Conservation (phyloP, 129 eudicot species). For the Centaurea solstitialis region DNA sequence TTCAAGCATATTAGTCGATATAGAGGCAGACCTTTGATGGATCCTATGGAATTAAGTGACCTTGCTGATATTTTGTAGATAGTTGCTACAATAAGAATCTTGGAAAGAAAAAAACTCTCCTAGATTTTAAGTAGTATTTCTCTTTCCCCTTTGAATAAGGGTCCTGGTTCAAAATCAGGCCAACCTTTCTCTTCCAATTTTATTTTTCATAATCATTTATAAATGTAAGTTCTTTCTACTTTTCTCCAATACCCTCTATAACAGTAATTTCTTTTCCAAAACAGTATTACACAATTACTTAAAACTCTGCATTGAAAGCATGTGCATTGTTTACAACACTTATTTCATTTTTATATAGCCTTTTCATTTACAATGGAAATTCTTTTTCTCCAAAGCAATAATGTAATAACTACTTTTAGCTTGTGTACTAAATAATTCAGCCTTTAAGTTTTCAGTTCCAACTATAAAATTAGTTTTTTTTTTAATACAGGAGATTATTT, state of each 20-base stretch:
- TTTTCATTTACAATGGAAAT: neutral
- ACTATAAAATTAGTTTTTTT: neutral
- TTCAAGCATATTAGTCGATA: conserved; percentile 28
- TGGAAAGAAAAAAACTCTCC: too few relatives aligned
- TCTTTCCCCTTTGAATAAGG: too few relatives aligned
- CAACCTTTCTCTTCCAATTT: too few relatives aligned
- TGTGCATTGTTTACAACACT: neutral
- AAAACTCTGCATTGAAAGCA: neutral
- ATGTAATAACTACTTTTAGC: neutral
- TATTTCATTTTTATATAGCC: neutral
- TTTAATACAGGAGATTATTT: neutral
- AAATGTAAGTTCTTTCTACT: too few relatives aligned
- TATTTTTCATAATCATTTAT: too few relatives aligned
- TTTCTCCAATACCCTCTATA: too few relatives aligned
- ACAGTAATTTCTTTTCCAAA: neutral
- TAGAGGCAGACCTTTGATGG: neutral
- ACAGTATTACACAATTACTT: neutral
- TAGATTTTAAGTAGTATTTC: too few relatives aligned
- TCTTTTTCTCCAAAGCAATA: neutral
- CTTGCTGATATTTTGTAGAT: neutral
- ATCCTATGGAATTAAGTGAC: neutral
- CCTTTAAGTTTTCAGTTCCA: neutral
- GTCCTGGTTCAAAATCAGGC: too few relatives aligned
- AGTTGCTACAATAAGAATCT: neutral
- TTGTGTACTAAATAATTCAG: neutral